Evolutionary conservation across 2,329 filamentous ascomycete genomes (phyloP).

Genomic region (Zarea fungicola): DNA sequence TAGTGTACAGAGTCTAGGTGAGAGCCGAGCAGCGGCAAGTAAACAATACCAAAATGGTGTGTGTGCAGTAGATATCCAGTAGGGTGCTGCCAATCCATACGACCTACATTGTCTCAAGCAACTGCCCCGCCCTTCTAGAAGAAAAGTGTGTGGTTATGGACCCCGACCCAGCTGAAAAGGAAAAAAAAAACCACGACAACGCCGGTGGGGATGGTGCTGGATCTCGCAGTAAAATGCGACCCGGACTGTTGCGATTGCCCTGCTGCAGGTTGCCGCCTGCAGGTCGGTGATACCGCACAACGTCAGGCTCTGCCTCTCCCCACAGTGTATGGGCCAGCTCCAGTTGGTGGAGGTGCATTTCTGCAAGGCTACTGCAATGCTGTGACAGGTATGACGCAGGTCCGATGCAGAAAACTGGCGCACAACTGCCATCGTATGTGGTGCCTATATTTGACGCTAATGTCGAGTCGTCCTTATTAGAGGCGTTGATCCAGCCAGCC

Average conservation of each 20-base stretch:
- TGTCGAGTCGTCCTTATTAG: neutral
- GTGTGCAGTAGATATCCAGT: neutral
- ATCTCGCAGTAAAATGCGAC: conserved; percentile 5
- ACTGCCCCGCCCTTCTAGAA: conserved; percentile 13
- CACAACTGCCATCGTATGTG: neutral
- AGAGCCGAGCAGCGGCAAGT: too few relatives aligned
- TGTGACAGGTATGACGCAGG: conserved; percentile 3
- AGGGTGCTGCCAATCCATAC: neutral
- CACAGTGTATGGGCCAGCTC: too few relatives aligned
- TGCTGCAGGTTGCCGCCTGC: neutral
- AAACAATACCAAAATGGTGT: too few relatives aligned
- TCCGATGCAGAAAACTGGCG: neutral
- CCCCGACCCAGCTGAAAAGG: conserved; percentile 14
- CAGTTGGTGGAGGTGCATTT: neutral
- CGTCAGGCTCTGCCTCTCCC: too few relatives aligned
- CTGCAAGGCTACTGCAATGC: neutral
- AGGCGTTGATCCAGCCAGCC: neutral
- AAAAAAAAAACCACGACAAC: neutral
- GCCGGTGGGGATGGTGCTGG: neutral
- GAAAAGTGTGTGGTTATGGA: neutral
- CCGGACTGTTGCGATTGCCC: conserved; percentile 7
- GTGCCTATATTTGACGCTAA: neutral
- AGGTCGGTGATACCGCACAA: conserved; percentile 1
- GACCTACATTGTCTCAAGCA: conserved; percentile 4
- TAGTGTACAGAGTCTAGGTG: too few relatives aligned